A percentile compares a stretch with the other conserved stretches of the same genome.
phyloP scores from a whole-genome alignment of 2,329 filamentous ascomycete genomes.

The Penicillium expansum region DNA sequence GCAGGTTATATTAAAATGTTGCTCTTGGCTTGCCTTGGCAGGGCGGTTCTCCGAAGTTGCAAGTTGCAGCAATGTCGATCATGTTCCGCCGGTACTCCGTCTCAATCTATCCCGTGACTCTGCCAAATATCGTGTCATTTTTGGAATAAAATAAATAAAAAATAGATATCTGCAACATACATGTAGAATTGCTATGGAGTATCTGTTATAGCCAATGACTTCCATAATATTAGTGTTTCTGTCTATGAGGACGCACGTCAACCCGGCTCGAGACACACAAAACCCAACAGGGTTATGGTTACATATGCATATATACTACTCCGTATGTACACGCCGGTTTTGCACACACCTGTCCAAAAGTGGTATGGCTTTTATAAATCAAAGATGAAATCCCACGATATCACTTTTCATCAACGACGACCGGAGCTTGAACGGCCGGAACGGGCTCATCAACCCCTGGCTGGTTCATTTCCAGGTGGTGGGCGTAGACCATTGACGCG shows the following conservation, averaged over 20 bases:
- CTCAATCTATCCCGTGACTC: background rate
- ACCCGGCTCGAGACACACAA: background rate
- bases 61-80: background rate
- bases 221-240: background rate
- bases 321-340: background rate
- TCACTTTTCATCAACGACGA: background rate
- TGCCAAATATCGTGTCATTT: too few species aligned
- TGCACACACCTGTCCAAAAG: background rate
- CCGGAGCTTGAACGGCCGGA: background rate
- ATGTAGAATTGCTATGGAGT: background rate
- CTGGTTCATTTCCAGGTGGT: conserved; percentile 23
- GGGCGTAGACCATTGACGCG: conserved; percentile 29
- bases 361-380: background rate
- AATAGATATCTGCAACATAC: too few species aligned
- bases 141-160: too few species aligned
- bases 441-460: background rate
- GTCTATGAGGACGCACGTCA: background rate
- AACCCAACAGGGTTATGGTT: background rate
- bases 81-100: background rate
- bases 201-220: too few species aligned
- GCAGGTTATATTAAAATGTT: background rate
- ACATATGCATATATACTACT: background rate
- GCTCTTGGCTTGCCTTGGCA: background rate
- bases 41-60: background rate
- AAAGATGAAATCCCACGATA: background rate